A percentile compares a stretch with the other conserved stretches of the same genome.
These are phyloP conservation scores for Liriodendron chinense DNA, from an alignment of 164 flowering plant species.

Conservation along the genomic window DNA sequence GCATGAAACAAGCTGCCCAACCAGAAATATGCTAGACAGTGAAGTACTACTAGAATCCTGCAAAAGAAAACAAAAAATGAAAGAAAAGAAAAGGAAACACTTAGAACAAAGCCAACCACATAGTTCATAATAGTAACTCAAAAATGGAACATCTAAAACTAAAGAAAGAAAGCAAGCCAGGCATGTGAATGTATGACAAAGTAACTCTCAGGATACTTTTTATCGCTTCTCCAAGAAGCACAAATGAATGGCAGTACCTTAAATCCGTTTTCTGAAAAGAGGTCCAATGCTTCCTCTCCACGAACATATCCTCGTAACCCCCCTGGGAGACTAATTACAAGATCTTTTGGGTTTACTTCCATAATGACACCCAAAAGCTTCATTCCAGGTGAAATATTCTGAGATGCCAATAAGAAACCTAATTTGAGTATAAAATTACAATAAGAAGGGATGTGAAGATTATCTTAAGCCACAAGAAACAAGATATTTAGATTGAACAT, in stretches of 20 bases:
- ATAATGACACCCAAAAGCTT: constrained; percentile 89
- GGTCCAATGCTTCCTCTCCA: constrained; percentile 71
- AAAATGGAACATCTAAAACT: background rate
- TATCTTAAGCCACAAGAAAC: background rate
- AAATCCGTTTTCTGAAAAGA: constrained; percentile 30
- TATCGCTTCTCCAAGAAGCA: background rate
- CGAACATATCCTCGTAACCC: constrained; percentile 90
- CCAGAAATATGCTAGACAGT: constrained; percentile 50
- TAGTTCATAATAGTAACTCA: background rate
- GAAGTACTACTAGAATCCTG: constrained; percentile 41
- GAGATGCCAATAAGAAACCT: constrained; percentile 3
- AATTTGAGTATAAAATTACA: constrained; percentile 1
- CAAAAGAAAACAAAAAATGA: background rate
- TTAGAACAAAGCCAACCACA: background rate
- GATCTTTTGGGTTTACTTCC: constrained; percentile 88
- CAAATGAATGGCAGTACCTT: constrained; percentile 29
- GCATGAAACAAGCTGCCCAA: constrained; percentile 88
- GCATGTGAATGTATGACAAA: background rate
- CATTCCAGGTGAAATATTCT: constrained; percentile 92
- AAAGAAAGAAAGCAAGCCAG: background rate
- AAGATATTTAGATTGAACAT: background rate
- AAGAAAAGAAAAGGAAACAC: background rate
- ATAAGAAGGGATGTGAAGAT: background rate
- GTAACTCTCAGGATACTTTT: background rate
- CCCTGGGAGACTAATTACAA: constrained; percentile 85